Evolutionary conservation across 1,284 basidiomycete genomes (phyloP), one percentile per base, ranked within the genome.

Genomic region (Marasmius tenuissimus): DNA sequence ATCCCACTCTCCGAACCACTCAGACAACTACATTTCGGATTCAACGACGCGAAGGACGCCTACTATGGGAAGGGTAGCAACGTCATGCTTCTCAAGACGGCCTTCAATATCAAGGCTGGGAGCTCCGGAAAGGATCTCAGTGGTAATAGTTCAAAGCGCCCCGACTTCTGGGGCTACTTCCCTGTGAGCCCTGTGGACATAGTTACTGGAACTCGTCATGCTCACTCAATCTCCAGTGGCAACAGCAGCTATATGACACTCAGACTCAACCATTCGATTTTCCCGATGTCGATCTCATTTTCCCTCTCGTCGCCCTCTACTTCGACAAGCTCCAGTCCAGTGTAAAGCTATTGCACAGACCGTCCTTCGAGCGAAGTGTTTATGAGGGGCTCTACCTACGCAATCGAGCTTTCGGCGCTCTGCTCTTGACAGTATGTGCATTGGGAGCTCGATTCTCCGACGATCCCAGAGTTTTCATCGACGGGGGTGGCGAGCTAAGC

Each of bases 381-480:
- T 66, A 68, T 16, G 71, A 74, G 10, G 74, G 75, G 4, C 66
- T 78, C 47, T 77, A 82, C 66, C 67, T 73, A 16, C 73, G 68
- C 1, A 78, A 82, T 61, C 60, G 66, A 22, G 72, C 74, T 4
- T 85, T 85, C 68, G 78, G 76, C 10, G 75, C 73, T 48, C 76
- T 84, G 3, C 79, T 81, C 57, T 68, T 85, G 33, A 71, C 81
- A 58, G 72, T 85, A 0, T 84, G 83, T 63, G 83, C 84, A 11
- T 73, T 82, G 58, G 85, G 78, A 7, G 73, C 80, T 2, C 72
- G 82, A 40, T 81, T 74, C 65, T 72, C 78, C 22, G 72, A 80
- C 61, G 83, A 85, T 65, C 55, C 63, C 4, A 57, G 81, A 16
- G 79, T 83, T 12, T 63, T 78, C 70, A 71, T 66, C 53, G 63